Evolutionary conservation across 208 protist genomes (phyloP).

Genomic region (Trypanosoma conorhini): DNA sequence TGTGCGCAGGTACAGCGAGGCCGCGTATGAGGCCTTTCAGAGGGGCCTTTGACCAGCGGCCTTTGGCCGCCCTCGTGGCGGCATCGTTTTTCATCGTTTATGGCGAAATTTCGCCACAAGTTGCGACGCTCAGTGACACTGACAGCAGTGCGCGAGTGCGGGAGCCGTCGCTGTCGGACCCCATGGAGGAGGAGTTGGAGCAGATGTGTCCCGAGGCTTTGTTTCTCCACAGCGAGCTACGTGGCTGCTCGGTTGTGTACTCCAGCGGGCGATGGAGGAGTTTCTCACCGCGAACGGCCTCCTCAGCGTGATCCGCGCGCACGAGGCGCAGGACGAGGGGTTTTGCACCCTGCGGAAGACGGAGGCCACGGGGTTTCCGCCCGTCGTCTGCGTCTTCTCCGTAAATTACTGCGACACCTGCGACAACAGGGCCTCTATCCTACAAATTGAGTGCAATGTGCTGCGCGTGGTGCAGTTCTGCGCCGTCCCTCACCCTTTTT

Average conservation of each 20-base stretch:
- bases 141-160: constrained; percentile 64
- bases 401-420: constrained; percentile 96
- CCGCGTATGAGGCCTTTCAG: constrained; percentile 60
- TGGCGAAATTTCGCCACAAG: constrained; percentile 54
- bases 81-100: constrained; percentile 78
- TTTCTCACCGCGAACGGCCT: constrained; percentile 91
- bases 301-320: constrained; percentile 89
- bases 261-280: constrained; percentile 50
- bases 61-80: constrained; percentile 65
- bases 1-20: constrained; percentile 58
- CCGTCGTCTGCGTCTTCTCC: constrained; percentile 94
- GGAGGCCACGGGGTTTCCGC: constrained; percentile 81
- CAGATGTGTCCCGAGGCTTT: constrained; percentile 30
- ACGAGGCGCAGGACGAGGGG: constrained; percentile 82
- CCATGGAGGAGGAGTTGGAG: constrained; percentile 81
- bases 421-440: constrained; percentile 90
- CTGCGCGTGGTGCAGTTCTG: constrained; percentile 92
- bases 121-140: constrained; percentile 59
- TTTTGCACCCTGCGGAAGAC: constrained; percentile 87
- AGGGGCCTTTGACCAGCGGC: constrained; percentile 58
- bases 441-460: constrained; percentile 92
- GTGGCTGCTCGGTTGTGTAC: constrained; percentile 57
- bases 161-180: constrained; percentile 75
- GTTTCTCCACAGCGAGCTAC: constrained; percentile 43
- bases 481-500: constrained; percentile 76